Conservation (phyloP, 768 basidiomycete genomes). For the Agaricus blazei region DNA sequence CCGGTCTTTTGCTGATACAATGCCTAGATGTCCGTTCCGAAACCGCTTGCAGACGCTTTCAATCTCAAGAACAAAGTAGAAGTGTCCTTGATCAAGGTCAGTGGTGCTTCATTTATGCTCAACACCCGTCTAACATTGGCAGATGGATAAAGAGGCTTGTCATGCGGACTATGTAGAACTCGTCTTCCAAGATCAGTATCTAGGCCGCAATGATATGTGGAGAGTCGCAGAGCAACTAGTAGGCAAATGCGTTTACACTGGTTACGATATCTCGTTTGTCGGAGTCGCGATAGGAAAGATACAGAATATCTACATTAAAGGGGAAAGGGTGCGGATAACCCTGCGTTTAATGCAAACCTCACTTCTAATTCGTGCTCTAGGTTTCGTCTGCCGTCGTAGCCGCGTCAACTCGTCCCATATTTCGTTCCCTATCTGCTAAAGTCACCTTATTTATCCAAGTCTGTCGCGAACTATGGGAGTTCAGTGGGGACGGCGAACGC, state of each 20-base stretch:
- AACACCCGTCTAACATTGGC: slow-evolving; percentile 5
- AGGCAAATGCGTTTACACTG: slow-evolving; percentile 74
- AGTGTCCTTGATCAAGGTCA: slow-evolving; percentile 65
- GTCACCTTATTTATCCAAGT: slow-evolving; percentile 95
- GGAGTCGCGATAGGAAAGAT: slow-evolving; percentile 82
- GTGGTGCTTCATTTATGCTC: slow-evolving; percentile 13
- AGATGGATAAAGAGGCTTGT: slow-evolving; percentile 65
- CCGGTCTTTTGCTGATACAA: neutral
- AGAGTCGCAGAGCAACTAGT: slow-evolving; percentile 77
- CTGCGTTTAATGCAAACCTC: neutral
- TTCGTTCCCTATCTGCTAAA: slow-evolving; percentile 86
- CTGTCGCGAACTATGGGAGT: slow-evolving; percentile 94
- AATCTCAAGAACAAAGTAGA: slow-evolving; percentile 67
- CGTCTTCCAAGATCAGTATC: slow-evolving; percentile 90
- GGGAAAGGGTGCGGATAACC: slow-evolving; percentile 47
- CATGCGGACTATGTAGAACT: slow-evolving; percentile 82
- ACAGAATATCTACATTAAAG: slow-evolving; percentile 67
- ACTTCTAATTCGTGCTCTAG: slow-evolving; percentile 28
- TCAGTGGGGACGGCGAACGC: slow-evolving; percentile 92
- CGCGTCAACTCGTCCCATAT: slow-evolving; percentile 80
- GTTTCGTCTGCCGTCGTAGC: slow-evolving; percentile 81
- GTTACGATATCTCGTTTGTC: slow-evolving; percentile 83
- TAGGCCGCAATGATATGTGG: slow-evolving; percentile 98
- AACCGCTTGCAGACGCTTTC: slow-evolving; percentile 67
- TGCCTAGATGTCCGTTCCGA: slow-evolving; percentile 67